Percentiles rank a stretch among this genome's conserved stretches.
Conservation (phyloP, 805 yeast genomes). For the Candida andamanensis region DNA sequence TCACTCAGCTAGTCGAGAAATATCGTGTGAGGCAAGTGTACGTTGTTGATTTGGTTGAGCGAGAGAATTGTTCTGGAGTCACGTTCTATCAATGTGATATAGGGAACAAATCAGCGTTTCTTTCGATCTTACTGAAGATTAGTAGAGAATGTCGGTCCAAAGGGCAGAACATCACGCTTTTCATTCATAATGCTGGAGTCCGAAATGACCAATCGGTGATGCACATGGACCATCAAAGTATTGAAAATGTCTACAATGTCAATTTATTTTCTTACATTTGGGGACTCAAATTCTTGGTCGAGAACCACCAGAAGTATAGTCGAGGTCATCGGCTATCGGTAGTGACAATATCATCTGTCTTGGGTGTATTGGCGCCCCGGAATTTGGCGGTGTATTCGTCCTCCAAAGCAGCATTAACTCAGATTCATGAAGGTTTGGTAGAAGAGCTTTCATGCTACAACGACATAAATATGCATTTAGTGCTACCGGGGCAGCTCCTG, state of each 20-base stretch:
- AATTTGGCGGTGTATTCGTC: conserved; percentile 46
- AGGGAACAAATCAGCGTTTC: conserved; percentile 13
- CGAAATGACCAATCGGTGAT: conserved; percentile 31
- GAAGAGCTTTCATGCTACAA: conserved; percentile 29
- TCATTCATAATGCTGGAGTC: conserved; percentile 48
- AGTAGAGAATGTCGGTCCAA: conserved; percentile 15
- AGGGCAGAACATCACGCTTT: conserved; percentile 14
- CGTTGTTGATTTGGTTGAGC: conserved; percentile 12
- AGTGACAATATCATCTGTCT: conserved; percentile 41
- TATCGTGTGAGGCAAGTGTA: conserved; percentile 9
- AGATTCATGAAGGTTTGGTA: conserved; percentile 41
- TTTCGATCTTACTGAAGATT: conserved; percentile 14
- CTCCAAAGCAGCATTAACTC: conserved; percentile 42
- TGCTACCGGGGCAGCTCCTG: conserved; percentile 48
- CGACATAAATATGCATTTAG: conserved; percentile 28
- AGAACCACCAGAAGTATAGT: conserved; percentile 13
- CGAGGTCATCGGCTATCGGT: conserved; percentile 13
- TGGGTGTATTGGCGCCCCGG: conserved; percentile 46
- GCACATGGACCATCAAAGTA: conserved; percentile 15
- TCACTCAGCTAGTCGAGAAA: conserved; percentile 19
- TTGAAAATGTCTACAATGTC: conserved; percentile 22
- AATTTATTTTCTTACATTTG: conserved; percentile 29
- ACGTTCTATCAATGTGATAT: conserved; percentile 22
- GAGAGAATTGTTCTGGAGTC: conserved; percentile 1
- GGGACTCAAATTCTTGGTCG: conserved; percentile 11